phyloP scores from a whole-genome alignment of 768 basidiomycete species.

The Paxillus involutus region DNA sequence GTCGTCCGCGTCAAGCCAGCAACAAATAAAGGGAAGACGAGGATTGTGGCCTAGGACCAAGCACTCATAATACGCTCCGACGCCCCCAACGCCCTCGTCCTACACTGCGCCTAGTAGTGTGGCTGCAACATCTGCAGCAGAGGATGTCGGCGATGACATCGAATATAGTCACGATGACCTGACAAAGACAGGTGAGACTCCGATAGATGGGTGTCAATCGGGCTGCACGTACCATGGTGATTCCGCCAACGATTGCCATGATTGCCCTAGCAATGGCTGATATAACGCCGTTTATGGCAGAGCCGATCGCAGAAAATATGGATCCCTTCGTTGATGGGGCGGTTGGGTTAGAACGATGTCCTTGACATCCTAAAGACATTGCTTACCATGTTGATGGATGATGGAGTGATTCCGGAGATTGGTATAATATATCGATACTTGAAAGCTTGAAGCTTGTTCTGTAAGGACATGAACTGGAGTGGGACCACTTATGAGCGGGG shows the following conservation, averaged over 20 bases:
- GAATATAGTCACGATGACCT: slow-evolving; percentile 69
- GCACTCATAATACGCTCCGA: neutral
- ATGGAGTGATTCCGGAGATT: no score
- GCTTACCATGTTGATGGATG: slow-evolving; percentile 5
- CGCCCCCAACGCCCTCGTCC: slow-evolving; percentile 6
- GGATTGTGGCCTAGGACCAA: no score
- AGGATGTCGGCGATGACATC: slow-evolving; percentile 54
- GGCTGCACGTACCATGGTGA: slow-evolving; percentile 51
- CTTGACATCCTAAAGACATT: neutral
- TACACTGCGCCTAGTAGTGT: slow-evolving; percentile 8
- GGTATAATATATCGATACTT: no score
- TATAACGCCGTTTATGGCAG: slow-evolving; percentile 56
- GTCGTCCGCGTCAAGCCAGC: neutral
- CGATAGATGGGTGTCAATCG: neutral
- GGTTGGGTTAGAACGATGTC: no score
- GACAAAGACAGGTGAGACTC: neutral
- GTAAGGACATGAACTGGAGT: no score
- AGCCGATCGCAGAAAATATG: slow-evolving; percentile 62
- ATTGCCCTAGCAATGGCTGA: slow-evolving; percentile 57
- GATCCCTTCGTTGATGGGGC: slow-evolving; percentile 43
- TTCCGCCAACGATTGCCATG: slow-evolving; percentile 49
- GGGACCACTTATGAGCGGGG: no score
- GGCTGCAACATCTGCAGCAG: slow-evolving; percentile 39
- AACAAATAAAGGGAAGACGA: neutral
- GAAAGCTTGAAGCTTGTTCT: no score